Evolutionary conservation across 1,284 basidiomycete species (phyloP), one percentile per base, ranked within the genome.

Genomic region (Ganoderma lingzhi): DNA sequence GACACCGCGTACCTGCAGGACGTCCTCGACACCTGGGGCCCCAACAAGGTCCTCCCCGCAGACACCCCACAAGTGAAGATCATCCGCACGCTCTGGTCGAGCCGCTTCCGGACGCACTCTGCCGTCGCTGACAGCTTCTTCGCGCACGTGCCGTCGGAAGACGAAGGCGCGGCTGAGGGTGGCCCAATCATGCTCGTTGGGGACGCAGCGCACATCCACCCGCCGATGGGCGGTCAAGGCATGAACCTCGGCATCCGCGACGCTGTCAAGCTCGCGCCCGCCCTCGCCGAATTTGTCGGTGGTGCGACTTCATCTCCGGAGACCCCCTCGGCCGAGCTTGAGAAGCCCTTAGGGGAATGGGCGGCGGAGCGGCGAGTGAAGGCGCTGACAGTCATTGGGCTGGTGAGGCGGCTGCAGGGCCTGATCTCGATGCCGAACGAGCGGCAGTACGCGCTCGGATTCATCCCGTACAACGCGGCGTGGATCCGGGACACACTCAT

Each of bases 221-320:
- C 84, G 0, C 85, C 85, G 0, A 79, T 79, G 1, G 85, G 84
- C 23, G 84, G 84, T 0, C 84, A 86, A 73, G 84, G 84, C 6
- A 83, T 85, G 84, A 85, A 86, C 70, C 82, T 86, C 51, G 84
- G 84, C 6, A 65, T 86, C 23, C 80, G 85, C 8, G 85, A 85
- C 65, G 83, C 80, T 0, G 62, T 84, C 15, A 78, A 79, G 39
- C 74, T 84, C 12, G 84, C 78, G 63, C 69, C 76, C 12, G 65
- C 71, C 45, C 72, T 78, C 44, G 72, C 76, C n/a, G 69, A 71
- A 59, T 73, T 69, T 48, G 23, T 70, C 8, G 67, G 48, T 28
- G 48, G 58, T 2, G 42, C 62, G 10, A 10, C 39, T 12, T 41
- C n/a, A 6, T 48, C 45, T 10, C n/a, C 62, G 10, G 48, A 41